These are phyloP conservation scores for Penicillium sp. DNA, from an alignment of 2,329 filamentous ascomycete species.

Conservation along the genomic window DNA sequence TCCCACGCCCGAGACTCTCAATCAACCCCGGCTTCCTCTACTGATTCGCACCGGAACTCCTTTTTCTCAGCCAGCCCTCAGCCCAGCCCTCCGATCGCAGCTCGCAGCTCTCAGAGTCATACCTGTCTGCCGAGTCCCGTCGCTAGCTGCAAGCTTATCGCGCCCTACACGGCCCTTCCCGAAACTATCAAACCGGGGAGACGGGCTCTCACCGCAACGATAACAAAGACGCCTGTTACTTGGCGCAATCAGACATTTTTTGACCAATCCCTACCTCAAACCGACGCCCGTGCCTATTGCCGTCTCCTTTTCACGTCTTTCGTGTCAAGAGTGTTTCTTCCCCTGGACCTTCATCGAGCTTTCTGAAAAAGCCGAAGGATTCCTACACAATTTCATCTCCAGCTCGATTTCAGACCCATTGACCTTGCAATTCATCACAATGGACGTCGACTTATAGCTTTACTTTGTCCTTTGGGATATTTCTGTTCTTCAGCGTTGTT, in stretches of 20 bases:
- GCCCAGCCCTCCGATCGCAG: neutral
- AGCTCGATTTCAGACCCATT: slow-evolving; percentile 16
- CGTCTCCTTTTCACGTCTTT: slow-evolving; percentile 11
- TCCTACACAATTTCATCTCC: slow-evolving; percentile 9
- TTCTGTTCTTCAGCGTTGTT: slow-evolving; percentile 26
- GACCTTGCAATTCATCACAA: slow-evolving; percentile 22
- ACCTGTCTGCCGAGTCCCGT: slow-evolving; percentile 1
- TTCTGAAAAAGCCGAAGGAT: slow-evolving; percentile 11
- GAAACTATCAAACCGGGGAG: slow-evolving; percentile 8
- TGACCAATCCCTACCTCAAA: slow-evolving; percentile 11
- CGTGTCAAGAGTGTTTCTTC: slow-evolving; percentile 5
- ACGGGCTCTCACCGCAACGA: slow-evolving; percentile 22
- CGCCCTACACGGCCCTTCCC: slow-evolving; percentile 6
- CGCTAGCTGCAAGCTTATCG: slow-evolving; percentile 20
- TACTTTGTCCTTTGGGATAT: slow-evolving; percentile 10
- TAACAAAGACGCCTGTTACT: slow-evolving; percentile 11
- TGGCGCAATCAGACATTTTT: slow-evolving; percentile 8
- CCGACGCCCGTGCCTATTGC: slow-evolving; percentile 10
- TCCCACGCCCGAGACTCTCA: slow-evolving; percentile 2
- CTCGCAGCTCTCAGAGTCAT: neutral
- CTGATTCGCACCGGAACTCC: slow-evolving; percentile 16
- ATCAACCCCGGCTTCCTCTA: slow-evolving; percentile 2
- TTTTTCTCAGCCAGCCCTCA: neutral
- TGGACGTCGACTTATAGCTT: slow-evolving; percentile 33
- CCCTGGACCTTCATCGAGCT: slow-evolving; percentile 15